Percentiles rank a stretch among this genome's conserved stretches.
phyloP scores from a whole-genome alignment of 352 stramenopile genomes.

The Globisporangium echinulatum region DNA sequence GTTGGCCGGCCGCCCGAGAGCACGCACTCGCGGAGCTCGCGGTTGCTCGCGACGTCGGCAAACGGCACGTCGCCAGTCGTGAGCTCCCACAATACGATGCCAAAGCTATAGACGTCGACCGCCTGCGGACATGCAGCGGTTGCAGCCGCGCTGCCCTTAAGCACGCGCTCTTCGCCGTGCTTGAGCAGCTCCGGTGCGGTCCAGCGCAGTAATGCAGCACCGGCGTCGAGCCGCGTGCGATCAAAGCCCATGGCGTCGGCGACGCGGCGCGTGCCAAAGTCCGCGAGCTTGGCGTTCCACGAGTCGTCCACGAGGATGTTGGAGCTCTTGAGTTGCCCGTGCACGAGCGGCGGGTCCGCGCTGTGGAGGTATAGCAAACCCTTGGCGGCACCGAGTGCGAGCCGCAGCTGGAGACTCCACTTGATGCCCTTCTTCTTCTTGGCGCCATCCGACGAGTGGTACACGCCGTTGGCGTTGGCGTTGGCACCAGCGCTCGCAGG shows the following conservation, averaged over 20 bases:
- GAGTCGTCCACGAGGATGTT: constrained; percentile 88
- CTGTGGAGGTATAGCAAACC: constrained; percentile 83
- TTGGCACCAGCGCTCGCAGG: background rate
- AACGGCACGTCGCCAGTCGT: constrained; percentile 79
- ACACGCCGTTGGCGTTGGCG: background rate
- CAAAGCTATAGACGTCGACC: constrained; percentile 86
- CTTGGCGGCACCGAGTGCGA: constrained; percentile 72
- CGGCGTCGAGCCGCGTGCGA: constrained; percentile 47
- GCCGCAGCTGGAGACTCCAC: constrained; percentile 72
- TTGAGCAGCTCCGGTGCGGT: constrained; percentile 78
- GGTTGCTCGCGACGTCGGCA: constrained; percentile 53
- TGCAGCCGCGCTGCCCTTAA: constrained; percentile 29
- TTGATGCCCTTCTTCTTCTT: constrained; percentile 66
- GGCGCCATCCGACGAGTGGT: constrained; percentile 16
- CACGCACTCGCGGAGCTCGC: constrained; percentile 72
- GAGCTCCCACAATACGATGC: constrained; percentile 86
- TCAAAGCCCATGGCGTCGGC: constrained; percentile 75
- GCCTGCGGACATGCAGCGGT: constrained; percentile 44
- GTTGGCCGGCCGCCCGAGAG: constrained; percentile 63
- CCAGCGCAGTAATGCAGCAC: constrained; percentile 59
- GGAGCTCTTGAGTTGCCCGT: constrained; percentile 83
- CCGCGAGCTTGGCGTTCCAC: constrained; percentile 85
- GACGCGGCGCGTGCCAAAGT: constrained; percentile 79
- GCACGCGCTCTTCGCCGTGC: constrained; percentile 61
- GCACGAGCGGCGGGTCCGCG: constrained; percentile 75